Percentiles rank a stretch among this genome's conserved stretches.
These are phyloP conservation scores for Xylaria digitata DNA, from an alignment of 2,329 filamentous ascomycete species.

Conservation along the genomic window DNA sequence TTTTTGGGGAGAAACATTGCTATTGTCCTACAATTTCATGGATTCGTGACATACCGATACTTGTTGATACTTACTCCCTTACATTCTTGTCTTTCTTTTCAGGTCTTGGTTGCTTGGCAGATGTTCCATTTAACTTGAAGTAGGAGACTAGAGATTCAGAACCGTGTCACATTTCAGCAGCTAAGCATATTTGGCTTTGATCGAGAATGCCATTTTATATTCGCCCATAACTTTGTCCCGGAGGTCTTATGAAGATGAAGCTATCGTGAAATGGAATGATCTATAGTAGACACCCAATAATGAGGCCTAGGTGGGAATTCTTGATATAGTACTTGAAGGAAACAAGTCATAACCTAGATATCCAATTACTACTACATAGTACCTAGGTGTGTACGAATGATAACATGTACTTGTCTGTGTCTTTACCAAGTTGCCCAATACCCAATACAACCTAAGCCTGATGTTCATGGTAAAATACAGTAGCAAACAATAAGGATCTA, in stretches of 20 bases:
- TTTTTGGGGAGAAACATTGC: no score
- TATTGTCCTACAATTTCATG: neutral
- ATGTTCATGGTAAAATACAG: no score
- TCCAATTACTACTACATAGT: neutral
- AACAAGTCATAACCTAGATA: neutral
- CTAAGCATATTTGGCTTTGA: neutral
- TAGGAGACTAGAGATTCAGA: neutral
- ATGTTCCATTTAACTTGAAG: conserved; percentile 3
- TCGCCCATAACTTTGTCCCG: conserved; percentile 16
- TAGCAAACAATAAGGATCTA: neutral
- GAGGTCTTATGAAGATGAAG: conserved; percentile 2
- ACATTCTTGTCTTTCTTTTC: neutral
- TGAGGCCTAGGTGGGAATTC: neutral
- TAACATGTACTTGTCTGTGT: neutral
- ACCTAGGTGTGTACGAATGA: no score
- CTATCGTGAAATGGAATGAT: conserved; percentile 17
- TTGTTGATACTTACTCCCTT: conserved; percentile 1
- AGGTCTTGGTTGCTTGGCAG: neutral
- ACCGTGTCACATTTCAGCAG: conserved; percentile 7
- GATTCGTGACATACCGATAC: neutral
- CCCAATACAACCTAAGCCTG: neutral
- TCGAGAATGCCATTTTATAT: conserved; percentile 21
- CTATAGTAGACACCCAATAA: conserved; percentile 7
- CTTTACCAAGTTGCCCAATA: neutral
- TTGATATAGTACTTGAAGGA: neutral